Conservation (phyloP, 2,329 filamentous ascomycete species). For the Biscogniauxia sp. region DNA sequence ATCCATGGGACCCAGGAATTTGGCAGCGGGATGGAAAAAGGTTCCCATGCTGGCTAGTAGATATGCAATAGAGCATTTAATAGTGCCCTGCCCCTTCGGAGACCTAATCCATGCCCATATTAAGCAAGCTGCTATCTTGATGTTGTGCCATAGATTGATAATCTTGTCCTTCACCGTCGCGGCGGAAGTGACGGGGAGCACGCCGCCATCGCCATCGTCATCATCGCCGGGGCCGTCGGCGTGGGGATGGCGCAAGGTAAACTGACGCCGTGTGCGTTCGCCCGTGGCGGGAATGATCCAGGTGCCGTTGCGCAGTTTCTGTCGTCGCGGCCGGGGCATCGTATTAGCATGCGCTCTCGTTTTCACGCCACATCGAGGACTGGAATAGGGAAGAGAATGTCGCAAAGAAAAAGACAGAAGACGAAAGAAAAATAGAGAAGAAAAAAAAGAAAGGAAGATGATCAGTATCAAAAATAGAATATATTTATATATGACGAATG, state of each 20-base stretch:
- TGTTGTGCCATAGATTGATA: constrained; percentile 35
- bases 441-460: neutral
- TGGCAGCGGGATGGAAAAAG: constrained; percentile 71
- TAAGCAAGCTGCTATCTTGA: constrained; percentile 37
- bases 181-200: constrained; percentile 35
- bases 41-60: constrained; percentile 82
- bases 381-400: constrained; percentile 2
- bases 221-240: constrained; percentile 5
- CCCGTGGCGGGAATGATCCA: constrained; percentile 85
- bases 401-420: neutral
- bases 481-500: constrained; percentile 5
- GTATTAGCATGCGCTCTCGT: constrained; percentile 39
- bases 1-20: constrained; percentile 76
- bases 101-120: constrained; percentile 64
- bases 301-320: constrained; percentile 80
- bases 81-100: constrained; percentile 71
- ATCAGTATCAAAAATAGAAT: constrained; percentile 1
- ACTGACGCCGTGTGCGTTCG: constrained; percentile 75
- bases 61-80: constrained; percentile 92
- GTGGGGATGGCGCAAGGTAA: constrained; percentile 63
- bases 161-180: constrained; percentile 37
- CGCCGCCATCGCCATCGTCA: constrained; percentile 31
- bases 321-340: constrained; percentile 45
- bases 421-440: constrained; percentile 2
- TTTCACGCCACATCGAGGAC: constrained; percentile 36